These are phyloP conservation scores for Gentiana straminea DNA, from an alignment of 257 asterid genomes.

Conservation along the genomic window DNA sequence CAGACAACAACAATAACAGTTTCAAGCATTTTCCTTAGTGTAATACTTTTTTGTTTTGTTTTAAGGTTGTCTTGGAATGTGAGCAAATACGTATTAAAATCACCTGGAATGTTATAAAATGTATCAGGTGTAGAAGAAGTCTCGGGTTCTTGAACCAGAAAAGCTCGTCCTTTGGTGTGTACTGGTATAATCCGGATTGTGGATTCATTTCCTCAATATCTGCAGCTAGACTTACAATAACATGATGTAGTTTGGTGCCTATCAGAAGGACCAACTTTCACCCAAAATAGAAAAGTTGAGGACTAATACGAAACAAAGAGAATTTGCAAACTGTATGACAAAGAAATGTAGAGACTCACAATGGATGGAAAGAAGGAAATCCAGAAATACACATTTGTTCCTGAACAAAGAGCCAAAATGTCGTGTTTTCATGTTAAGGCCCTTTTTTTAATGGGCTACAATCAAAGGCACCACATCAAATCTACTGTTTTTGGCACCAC, in stretches of 20 bases:
- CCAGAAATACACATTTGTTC: conserved; percentile 94
- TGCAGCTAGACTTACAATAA: conserved; percentile 78
- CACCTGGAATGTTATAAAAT: conserved; percentile 85
- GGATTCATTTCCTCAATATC: conserved; percentile 59
- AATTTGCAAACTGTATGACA: not conserved
- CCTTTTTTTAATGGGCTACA: too few species aligned
- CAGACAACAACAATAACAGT: not conserved
- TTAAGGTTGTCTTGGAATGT: not conserved
- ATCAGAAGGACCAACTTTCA: conserved; percentile 68
- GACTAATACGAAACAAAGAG: conserved; percentile 3
- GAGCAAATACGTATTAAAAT: not conserved
- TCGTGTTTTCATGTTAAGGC: not conserved
- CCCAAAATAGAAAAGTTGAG: not conserved
- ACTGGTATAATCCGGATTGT: conserved; percentile 42
- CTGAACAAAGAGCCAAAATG: conserved; percentile 25
- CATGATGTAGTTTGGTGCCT: conserved; percentile 80
- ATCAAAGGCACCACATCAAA: too few species aligned
- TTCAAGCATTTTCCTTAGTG: too few species aligned
- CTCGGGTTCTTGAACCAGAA: conserved; percentile 93
- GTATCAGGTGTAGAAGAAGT: conserved; percentile 69
- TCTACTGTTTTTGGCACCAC: too few species aligned
- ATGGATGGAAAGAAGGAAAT: conserved; percentile 66
- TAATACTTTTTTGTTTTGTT: not conserved
- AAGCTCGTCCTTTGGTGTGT: conserved; percentile 82
- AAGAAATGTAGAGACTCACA: conserved; percentile 31